Conservation (phyloP, 805 yeast genomes). For the Pichia occidentalis region DNA sequence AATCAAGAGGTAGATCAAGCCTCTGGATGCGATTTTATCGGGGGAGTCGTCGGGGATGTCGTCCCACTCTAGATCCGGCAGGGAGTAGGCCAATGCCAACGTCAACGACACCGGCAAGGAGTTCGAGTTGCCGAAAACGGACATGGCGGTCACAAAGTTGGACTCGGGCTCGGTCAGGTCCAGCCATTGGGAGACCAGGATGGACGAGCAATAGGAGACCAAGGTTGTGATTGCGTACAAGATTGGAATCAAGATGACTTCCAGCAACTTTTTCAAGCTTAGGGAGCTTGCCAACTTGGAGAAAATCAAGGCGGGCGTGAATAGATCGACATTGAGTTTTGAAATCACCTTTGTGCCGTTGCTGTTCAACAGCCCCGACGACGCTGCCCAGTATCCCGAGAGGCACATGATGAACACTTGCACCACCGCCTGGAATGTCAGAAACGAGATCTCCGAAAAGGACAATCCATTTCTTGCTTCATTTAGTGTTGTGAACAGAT, state of each 20-base stretch:
- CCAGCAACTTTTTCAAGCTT: slow-evolving; percentile 69
- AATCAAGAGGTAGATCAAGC: slow-evolving; percentile 63
- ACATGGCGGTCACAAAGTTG: slow-evolving; percentile 94
- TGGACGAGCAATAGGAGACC: slow-evolving; percentile 62
- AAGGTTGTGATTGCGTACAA: slow-evolving; percentile 78
- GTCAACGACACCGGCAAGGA: slow-evolving; percentile 90
- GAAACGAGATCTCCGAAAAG: slow-evolving; percentile 40
- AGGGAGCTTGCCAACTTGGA: slow-evolving; percentile 65
- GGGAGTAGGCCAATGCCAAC: slow-evolving; percentile 66
- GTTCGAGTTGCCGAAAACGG: slow-evolving; percentile 93
- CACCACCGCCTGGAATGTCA: slow-evolving; percentile 86
- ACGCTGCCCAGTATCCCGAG: slow-evolving; percentile 82
- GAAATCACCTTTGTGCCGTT: slow-evolving; percentile 74
- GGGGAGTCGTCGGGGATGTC: slow-evolving; percentile 58
- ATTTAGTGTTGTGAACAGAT: slow-evolving; percentile 2
- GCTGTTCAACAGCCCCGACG: slow-evolving; percentile 59
- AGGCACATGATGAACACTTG: slow-evolving; percentile 84
- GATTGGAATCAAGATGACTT: slow-evolving; percentile 77
- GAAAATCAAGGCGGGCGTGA: slow-evolving; percentile 93
- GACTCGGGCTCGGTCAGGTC: slow-evolving; percentile 65
- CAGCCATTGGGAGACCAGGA: slow-evolving; percentile 44
- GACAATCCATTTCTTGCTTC: slow-evolving; percentile 15
- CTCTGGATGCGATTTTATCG: slow-evolving; percentile 71
- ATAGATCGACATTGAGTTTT: slow-evolving; percentile 76
- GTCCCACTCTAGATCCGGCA: slow-evolving; percentile 74